Evolutionary conservation across 257 asterid species (phyloP).

Genomic region (Solanum paucissectum): DNA sequence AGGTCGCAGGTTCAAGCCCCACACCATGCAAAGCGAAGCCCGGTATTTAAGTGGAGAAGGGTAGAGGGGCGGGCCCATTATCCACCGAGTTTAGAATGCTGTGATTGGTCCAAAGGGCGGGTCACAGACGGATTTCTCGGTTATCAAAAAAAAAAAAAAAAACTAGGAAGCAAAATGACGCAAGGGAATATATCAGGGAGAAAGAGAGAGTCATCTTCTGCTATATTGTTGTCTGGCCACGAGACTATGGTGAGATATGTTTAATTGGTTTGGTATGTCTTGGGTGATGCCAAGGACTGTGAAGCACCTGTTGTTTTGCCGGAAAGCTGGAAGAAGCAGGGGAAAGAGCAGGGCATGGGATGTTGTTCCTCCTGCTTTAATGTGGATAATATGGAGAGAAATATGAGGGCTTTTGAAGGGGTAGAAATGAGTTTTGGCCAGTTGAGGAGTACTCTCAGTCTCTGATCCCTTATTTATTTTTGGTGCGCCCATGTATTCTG

Average conservation of each 20-base stretch:
- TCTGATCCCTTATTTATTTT: background rate
- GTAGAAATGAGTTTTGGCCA: background rate
- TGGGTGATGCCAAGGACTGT: background rate
- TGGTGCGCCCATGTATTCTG: background rate
- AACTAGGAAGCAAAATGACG: background rate
- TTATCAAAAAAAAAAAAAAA: no score
- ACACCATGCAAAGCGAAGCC: no score
- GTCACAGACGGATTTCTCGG: no score
- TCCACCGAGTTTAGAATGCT: no score
- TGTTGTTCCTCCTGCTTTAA: background rate
- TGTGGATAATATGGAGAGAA: background rate
- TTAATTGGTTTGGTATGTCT: background rate
- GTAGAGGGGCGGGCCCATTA: no score
- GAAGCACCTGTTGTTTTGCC: background rate
- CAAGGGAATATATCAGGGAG: background rate
- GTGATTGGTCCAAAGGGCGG: no score
- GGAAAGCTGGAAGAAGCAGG: background rate
- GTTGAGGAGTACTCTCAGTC: background rate
- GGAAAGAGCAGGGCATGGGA: background rate
- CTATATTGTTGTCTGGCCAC: background rate
- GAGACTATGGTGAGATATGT: background rate
- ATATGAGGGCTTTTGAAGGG: background rate
- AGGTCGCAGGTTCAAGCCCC: no score
- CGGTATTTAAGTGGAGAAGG: no score
- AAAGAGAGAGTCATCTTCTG: background rate